Evolutionary conservation across 768 basidiomycete genomes (phyloP).

Genomic region (Hypsizygus marmoreus): DNA sequence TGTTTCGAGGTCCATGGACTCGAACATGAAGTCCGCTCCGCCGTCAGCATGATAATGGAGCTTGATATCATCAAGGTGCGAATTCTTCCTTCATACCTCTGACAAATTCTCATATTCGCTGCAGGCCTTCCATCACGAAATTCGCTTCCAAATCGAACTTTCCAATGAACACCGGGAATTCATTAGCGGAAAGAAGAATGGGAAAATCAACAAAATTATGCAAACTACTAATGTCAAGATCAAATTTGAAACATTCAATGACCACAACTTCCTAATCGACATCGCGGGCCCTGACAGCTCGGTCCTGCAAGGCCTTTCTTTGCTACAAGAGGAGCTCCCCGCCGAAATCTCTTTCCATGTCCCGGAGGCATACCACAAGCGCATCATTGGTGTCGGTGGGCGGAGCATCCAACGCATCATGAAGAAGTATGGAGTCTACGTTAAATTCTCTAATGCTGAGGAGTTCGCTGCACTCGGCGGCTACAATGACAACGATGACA

Average conservation of each 20-base stretch:
- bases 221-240: slow-evolving; percentile 96
- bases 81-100: not conserved
- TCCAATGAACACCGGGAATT: slow-evolving; percentile 98
- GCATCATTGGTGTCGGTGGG: slow-evolving; percentile 97
- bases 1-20: slow-evolving; percentile 97
- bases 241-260: slow-evolving; percentile 98
- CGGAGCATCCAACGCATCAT: slow-evolving; percentile 99
- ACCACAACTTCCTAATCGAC: slow-evolving; percentile 93
- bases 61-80: slow-evolving; percentile 88
- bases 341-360: slow-evolving; percentile 99
- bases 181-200: slow-evolving; percentile 99
- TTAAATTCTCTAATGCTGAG: slow-evolving; percentile 98
- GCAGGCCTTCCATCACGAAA: slow-evolving; percentile 93
- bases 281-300: slow-evolving; percentile 83
- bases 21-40: slow-evolving; percentile 86
- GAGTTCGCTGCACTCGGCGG: slow-evolving; percentile 95
- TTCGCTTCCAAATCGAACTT: slow-evolving; percentile 96
- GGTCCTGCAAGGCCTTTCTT: slow-evolving; percentile 82
- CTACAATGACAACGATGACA: slow-evolving; percentile 97
- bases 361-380: slow-evolving; percentile 96
- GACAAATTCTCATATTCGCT: not conserved
- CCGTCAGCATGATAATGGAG: slow-evolving; percentile 85
- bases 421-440: slow-evolving; percentile 99
- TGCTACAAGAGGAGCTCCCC: slow-evolving; percentile 96
- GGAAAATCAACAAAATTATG: slow-evolving; percentile 99